phyloP scores from a whole-genome alignment of 768 basidiomycete species.

The Phlebiopsis flavidoalba region DNA sequence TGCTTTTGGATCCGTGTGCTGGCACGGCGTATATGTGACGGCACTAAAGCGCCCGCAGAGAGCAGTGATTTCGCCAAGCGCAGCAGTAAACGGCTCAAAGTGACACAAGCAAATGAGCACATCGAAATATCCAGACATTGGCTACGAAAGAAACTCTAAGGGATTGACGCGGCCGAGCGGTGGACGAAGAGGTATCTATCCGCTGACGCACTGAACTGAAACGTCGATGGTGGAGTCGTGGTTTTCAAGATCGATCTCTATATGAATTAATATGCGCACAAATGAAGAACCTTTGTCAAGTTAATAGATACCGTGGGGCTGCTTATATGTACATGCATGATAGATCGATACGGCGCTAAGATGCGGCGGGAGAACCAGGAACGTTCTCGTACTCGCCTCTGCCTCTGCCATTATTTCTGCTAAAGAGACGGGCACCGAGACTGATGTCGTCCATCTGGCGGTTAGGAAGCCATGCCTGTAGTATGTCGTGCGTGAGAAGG shows the following conservation, averaged over 20 bases:
- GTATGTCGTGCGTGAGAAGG: slow-evolving; percentile 5
- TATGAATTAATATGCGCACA: too few species aligned
- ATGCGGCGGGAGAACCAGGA: slow-evolving; percentile 21
- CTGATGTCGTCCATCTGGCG: slow-evolving; percentile 50
- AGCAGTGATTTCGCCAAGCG: background rate
- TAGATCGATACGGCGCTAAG: background rate
- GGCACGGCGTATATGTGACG: background rate
- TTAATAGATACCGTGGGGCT: background rate
- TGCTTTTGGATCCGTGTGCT: background rate
- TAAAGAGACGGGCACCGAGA: slow-evolving; percentile 30
- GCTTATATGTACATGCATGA: background rate
- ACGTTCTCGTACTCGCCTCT: slow-evolving; percentile 45
- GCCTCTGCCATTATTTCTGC: slow-evolving; percentile 23
- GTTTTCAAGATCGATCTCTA: too few species aligned
- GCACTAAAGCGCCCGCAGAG: background rate
- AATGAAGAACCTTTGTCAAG: too few species aligned
- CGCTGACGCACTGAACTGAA: too few species aligned
- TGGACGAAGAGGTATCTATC: too few species aligned
- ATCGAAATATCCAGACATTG: too few species aligned
- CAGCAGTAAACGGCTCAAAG: background rate
- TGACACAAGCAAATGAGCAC: background rate
- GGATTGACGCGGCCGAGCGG: too few species aligned
- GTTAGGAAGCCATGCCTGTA: slow-evolving; percentile 43
- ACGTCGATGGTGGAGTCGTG: too few species aligned
- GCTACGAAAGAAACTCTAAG: too few species aligned